phyloP scores from a whole-genome alignment of 495 filamentous ascomycete species.

The Penicillium simplicissimum region DNA sequence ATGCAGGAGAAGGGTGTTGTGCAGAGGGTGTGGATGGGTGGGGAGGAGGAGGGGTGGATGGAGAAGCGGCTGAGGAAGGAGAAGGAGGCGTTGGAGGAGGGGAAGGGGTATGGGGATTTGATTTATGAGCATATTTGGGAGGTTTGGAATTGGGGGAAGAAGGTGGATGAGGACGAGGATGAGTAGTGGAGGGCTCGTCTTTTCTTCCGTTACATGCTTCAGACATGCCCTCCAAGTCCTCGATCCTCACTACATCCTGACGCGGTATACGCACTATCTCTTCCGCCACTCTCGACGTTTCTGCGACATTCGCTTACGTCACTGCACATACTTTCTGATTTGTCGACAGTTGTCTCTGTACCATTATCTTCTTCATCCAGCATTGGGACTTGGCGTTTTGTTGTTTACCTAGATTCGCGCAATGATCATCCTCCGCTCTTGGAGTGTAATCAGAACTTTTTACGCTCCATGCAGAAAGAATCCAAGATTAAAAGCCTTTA shows the following conservation, averaged over 20 bases:
- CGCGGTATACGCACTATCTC: neutral
- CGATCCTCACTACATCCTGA: neutral
- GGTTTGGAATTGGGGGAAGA: conserved; percentile 65
- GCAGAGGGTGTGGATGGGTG: conserved; percentile 65
- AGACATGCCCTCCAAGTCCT: neutral
- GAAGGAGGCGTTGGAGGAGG: conserved; percentile 69
- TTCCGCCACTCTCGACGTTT: neutral
- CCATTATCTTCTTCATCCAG: conserved; percentile 1
- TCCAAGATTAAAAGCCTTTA: neutral
- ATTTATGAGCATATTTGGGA: conserved; percentile 85
- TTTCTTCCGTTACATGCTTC: neutral
- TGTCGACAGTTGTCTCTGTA: conserved; percentile 2
- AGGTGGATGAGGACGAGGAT: conserved; percentile 33
- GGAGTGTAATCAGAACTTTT: neutral
- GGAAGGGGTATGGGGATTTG: conserved; percentile 77
- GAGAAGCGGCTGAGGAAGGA: conserved; percentile 68
- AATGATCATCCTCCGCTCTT: conserved; percentile 1
- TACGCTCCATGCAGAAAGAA: neutral
- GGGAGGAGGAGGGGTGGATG: conserved; percentile 69
- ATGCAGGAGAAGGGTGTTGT: conserved; percentile 43
- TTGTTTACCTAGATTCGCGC: neutral
- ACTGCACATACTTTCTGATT: neutral
- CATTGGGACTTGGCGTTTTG: conserved; percentile 5
- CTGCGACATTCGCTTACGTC: neutral
- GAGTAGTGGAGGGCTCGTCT: conserved; percentile 6